Percentiles rank a stretch among this genome's conserved stretches.
phyloP scores from a whole-genome alignment of 331 rosid species.

The Arachis monticola region DNA sequence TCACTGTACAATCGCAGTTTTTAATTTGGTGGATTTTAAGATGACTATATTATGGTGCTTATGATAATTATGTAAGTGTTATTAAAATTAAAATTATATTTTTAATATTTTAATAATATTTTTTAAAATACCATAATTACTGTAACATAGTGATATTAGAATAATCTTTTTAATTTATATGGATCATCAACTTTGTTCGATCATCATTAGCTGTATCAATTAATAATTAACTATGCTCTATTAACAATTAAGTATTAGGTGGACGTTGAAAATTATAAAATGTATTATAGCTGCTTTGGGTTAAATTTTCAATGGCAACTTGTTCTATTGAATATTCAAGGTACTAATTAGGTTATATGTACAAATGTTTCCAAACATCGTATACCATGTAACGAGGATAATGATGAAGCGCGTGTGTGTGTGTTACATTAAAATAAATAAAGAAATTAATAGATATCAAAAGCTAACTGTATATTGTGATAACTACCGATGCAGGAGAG shows the following conservation, averaged over 20 bases:
- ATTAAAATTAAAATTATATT: too few species aligned
- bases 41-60: neutral
- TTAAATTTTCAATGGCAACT: constrained; percentile 20
- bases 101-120: too few species aligned
- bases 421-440: neutral
- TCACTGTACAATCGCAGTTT: neutral
- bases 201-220: neutral
- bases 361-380: neutral
- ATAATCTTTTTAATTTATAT: too few species aligned
- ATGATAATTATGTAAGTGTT: too few species aligned
- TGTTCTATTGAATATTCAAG: neutral
- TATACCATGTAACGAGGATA: too few species aligned
- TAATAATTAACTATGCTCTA: neutral
- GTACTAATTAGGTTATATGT: neutral
- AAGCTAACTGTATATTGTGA: neutral
- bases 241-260: neutral
- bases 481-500: constrained; percentile 54
- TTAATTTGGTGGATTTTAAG: too few species aligned
- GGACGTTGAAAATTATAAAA: neutral
- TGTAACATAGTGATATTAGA: neutral
- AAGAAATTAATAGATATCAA: neutral
- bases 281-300: neutral
- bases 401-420: too few species aligned
- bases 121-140: neutral
- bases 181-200: too few species aligned